Evolutionary conservation across 768 basidiomycete species (phyloP).

Genomic region (Hericium coralloides): DNA sequence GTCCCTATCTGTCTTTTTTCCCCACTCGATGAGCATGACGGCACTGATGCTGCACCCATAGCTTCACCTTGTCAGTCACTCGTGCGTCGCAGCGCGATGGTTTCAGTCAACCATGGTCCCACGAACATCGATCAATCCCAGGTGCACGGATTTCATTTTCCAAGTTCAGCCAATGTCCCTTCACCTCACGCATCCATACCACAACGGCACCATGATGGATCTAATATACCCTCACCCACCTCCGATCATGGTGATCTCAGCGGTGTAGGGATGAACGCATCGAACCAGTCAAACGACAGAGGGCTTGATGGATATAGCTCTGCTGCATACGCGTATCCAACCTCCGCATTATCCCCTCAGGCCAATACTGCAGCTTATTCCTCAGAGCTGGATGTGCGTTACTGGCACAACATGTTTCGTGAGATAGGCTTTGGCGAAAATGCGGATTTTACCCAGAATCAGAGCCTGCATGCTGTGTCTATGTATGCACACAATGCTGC

Average conservation of each 20-base stretch:
- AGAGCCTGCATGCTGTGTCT: neutral
- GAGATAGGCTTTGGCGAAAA: slow-evolving; percentile 58
- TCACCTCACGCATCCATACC: slow-evolving; percentile 15
- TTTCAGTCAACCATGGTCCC: slow-evolving; percentile 27
- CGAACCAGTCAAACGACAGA: neutral
- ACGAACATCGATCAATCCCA: slow-evolving; percentile 23
- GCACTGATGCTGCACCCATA: neutral
- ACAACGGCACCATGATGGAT: neutral
- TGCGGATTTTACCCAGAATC: slow-evolving; percentile 15
- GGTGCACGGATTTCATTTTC: slow-evolving; percentile 32
- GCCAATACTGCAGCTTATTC: slow-evolving; percentile 1
- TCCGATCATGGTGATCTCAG: neutral
- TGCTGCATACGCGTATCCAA: slow-evolving; percentile 1
- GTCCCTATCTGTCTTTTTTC: neutral
- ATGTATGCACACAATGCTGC: neutral
- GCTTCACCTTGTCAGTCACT: slow-evolving; percentile 12
- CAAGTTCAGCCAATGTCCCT: slow-evolving; percentile 17
- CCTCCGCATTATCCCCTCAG: neutral
- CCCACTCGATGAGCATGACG: neutral
- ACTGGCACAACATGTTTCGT: slow-evolving; percentile 68
- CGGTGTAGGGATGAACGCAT: neutral
- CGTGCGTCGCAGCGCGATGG: slow-evolving; percentile 27
- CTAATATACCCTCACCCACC: neutral
- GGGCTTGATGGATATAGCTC: neutral
- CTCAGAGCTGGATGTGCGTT: slow-evolving; percentile 46